Conservation (phyloP, 1,284 basidiomycete genomes). For the Ustilago hordei region DNA sequence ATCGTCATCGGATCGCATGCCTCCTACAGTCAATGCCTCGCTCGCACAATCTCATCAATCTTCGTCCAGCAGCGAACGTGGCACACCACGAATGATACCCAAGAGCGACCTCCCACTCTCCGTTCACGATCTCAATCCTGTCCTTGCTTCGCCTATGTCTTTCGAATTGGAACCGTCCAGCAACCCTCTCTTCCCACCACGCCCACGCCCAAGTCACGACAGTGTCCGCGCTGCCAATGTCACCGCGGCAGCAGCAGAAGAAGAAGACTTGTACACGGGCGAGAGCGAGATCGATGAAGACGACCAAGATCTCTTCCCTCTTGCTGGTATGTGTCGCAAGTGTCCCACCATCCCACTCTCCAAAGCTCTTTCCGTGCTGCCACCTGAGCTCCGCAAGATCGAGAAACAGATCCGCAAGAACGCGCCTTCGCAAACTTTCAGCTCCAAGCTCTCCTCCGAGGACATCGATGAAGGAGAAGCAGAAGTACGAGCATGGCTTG, state of each 20-base stretch:
- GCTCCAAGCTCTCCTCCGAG: slow-evolving; percentile 40
- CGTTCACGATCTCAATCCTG: slow-evolving; percentile 32
- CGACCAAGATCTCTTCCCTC: slow-evolving; percentile 56
- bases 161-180: slow-evolving; percentile 13
- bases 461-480: slow-evolving; percentile 60
- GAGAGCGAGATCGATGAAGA: slow-evolving; percentile 35
- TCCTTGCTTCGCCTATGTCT: slow-evolving; percentile 15
- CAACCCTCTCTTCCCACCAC: slow-evolving; percentile 28
- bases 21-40: slow-evolving; percentile 1
- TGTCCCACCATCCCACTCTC: slow-evolving; percentile 57
- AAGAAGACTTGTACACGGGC: neutral
- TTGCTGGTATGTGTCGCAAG: slow-evolving; percentile 66
- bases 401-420: slow-evolving; percentile 55
- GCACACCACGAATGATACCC: slow-evolving; percentile 20
- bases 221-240: neutral
- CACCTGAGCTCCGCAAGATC: slow-evolving; percentile 62
- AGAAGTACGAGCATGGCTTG: slow-evolving; percentile 63
- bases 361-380: slow-evolving; percentile 58
- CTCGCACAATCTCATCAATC: slow-evolving; percentile 32
- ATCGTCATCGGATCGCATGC: slow-evolving; percentile 13
- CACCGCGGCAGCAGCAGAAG: neutral
- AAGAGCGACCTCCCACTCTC: slow-evolving; percentile 40
- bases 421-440: slow-evolving; percentile 23
- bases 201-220: slow-evolving; percentile 21
- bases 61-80: slow-evolving; percentile 24